phyloP scores from a whole-genome alignment of 345 rosid species.

The Melaleuca quinquenervia region DNA sequence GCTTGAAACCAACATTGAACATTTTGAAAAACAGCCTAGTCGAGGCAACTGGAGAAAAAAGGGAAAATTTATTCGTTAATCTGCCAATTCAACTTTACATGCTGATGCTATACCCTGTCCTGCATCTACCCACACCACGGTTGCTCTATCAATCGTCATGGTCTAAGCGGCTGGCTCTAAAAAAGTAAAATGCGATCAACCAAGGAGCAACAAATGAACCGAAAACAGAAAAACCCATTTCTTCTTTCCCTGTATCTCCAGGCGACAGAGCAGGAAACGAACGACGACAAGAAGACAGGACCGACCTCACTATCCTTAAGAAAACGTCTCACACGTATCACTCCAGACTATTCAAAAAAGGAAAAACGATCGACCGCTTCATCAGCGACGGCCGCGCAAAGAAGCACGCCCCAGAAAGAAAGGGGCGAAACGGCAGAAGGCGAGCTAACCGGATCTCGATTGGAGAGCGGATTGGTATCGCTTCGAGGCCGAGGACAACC shows the following conservation, averaged over 20 bases:
- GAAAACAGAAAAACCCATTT: background rate
- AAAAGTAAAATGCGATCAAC: background rate
- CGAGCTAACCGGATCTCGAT: conserved; percentile 78
- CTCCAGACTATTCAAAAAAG: background rate
- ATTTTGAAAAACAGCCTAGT: background rate
- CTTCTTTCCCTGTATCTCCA: background rate
- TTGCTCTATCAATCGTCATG: background rate
- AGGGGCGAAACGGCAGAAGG: background rate
- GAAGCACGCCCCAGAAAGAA: background rate
- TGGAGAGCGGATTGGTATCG: conserved; percentile 75
- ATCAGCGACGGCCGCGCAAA: background rate
- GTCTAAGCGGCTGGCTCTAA: background rate
- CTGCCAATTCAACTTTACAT: background rate
- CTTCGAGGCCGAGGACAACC: conserved; percentile 72
- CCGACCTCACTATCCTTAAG: background rate
- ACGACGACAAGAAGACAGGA: background rate
- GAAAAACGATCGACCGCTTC: background rate
- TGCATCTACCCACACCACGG: background rate
- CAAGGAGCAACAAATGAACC: background rate
- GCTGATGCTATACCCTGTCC: background rate
- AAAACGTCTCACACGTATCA: background rate
- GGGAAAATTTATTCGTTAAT: background rate
- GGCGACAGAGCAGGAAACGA: background rate
- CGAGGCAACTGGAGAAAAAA: background rate
- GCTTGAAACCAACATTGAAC: background rate